Evolutionary conservation across 768 basidiomycete species (phyloP).

Genomic region (Suillus paluster): DNA sequence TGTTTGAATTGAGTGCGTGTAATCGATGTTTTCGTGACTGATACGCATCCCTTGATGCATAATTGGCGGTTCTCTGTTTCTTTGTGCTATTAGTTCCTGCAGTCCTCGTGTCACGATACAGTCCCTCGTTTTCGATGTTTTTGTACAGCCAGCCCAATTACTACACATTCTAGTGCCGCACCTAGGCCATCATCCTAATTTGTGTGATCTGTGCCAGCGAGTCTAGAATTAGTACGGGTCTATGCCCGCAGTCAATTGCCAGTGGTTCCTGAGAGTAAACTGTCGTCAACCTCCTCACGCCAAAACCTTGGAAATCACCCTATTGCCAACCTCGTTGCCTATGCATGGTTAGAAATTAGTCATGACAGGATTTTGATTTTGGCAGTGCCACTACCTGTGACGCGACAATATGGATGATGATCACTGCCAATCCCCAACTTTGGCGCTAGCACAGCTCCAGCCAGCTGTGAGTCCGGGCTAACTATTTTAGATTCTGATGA

Average conservation of each 20-base stretch:
- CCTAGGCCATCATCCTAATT: constrained; percentile 12
- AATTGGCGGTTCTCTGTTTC: constrained; percentile 19
- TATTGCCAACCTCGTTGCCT: constrained; percentile 18
- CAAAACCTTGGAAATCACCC: background rate
- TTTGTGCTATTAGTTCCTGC: constrained; percentile 17
- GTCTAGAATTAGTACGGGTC: constrained; percentile 1
- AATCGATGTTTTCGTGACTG: constrained; percentile 26
- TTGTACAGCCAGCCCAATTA: constrained; percentile 23
- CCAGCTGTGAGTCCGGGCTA: constrained; percentile 22
- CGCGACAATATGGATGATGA: constrained; percentile 3
- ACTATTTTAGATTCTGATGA: constrained; percentile 18
- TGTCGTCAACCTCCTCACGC: background rate
- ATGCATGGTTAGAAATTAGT: constrained; percentile 25
- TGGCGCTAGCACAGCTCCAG: constrained; percentile 9
- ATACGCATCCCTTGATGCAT: constrained; percentile 24
- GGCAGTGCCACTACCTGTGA: constrained; percentile 16
- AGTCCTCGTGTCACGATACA: constrained; percentile 21
- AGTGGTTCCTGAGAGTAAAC: constrained; percentile 3
- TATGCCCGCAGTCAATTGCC: constrained; percentile 3
- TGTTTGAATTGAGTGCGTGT: constrained; percentile 18
- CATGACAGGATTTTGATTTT: constrained; percentile 27
- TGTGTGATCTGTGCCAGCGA: constrained; percentile 2
- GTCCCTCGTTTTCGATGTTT: constrained; percentile 30
- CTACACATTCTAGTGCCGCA: constrained; percentile 23
- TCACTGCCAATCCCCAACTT: background rate